Evolutionary conservation across 768 basidiomycete genomes (phyloP), one percentile per base, ranked within the genome.

Genomic region (Tricholoma sp.): DNA sequence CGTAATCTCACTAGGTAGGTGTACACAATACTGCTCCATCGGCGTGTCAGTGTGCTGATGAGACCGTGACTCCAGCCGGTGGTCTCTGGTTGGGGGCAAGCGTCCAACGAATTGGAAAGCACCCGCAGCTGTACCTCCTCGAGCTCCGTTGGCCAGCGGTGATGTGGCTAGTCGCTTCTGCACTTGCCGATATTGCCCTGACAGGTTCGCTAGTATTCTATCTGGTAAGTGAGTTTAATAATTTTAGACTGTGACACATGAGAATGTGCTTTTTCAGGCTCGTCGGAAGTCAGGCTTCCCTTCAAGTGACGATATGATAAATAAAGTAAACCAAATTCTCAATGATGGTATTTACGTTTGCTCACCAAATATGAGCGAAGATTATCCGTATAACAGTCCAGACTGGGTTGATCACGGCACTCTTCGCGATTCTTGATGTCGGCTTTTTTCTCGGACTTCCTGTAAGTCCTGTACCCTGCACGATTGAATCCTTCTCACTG

Each of bases 61-160:
- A 24, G 24, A 13, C 37, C 24, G 24, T 24, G 24, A 41, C n/a
- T 4, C 28, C 50, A 77, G 77, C 63, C 34, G 77, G 77, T 6
- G 77, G 76, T 6, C 58, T 74, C 15, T 80, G 76, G 75, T 72
- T 76, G 5, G 68, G 70, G 0, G 63, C 66, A 13, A 65, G 64
- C 31, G 66, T 79, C 36, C 59, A 67, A 1, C 61, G 68, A 31
- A 57, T 80, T 24, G 70, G 71, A 41, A 59, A 69, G 1, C 77
- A 76, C 57, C 55, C 69, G 1, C 66, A 70, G 18, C 41, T 42
- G 28, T 4, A 24, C 24, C 78, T 78, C 57, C 74, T 74, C 11
- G 72, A 78, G 57, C 68, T 79, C 7, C 76, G 78, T 53, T 71
- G 68, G 65, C 70, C 75, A 1, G 77, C 76, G 6, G 66, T 79